These are phyloP conservation scores for Colletotrichum destructivum DNA, from an alignment of 2,329 filamentous ascomycete genomes.

Conservation along the genomic window DNA sequence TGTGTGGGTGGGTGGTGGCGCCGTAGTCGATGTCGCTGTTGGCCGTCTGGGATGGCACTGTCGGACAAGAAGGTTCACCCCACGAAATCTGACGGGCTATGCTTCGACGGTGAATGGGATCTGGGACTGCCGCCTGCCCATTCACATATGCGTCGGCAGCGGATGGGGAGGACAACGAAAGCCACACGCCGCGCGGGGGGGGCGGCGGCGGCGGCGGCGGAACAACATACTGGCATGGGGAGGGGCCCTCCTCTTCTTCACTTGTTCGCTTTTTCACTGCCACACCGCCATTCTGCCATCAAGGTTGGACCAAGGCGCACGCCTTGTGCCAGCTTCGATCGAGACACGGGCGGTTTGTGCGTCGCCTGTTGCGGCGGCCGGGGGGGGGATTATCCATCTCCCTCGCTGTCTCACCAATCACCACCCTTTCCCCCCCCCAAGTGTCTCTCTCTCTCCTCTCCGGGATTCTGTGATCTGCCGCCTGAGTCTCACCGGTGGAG, in stretches of 20 bases:
- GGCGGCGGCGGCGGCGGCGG: conserved; percentile 16
- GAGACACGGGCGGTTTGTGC: conserved; percentile 11
- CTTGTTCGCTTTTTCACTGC: conserved; percentile 24
- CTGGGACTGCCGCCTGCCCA: conserved; percentile 2
- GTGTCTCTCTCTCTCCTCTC: background rate
- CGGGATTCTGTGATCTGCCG: conserved; percentile 20
- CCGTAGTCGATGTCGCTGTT: conserved; percentile 14
- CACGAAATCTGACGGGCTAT: conserved; percentile 34
- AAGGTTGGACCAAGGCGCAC: conserved; percentile 23
- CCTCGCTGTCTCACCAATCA: conserved; percentile 28
- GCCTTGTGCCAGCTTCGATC: conserved; percentile 29
- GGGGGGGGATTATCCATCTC: conserved; percentile 11
- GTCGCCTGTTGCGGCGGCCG: conserved; percentile 34
- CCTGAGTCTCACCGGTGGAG: background rate
- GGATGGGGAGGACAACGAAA: conserved; percentile 5
- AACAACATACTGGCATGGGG: conserved; percentile 22
- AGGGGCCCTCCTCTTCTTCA: background rate
- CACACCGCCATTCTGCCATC: conserved; percentile 41
- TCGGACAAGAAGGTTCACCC: conserved; percentile 27
- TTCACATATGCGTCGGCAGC: conserved; percentile 19
- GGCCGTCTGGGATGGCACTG: background rate
- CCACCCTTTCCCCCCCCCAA: background rate
- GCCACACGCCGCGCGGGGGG: conserved; percentile 3
- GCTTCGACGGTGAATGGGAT: conserved; percentile 12
- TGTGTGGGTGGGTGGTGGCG: conserved; percentile 5